phyloP scores from a whole-genome alignment of 2,329 filamentous ascomycete genomes.

The Exophiala oligosperma region DNA sequence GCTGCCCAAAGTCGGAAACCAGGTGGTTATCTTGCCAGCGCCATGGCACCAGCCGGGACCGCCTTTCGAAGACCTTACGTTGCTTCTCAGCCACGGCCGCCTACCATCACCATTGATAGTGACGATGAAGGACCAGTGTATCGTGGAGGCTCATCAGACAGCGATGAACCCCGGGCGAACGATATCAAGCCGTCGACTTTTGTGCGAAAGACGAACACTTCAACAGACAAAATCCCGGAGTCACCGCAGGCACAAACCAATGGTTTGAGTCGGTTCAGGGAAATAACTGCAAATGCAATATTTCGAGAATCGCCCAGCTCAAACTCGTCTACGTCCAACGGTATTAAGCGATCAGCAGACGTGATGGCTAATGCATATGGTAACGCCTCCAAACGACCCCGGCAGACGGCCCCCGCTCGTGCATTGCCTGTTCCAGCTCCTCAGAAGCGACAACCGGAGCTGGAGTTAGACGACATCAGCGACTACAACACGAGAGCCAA shows the following conservation, averaged over 20 bases:
- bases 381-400: constrained; percentile 41
- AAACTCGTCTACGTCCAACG: constrained; percentile 15
- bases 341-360: constrained; percentile 43
- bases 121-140: constrained; percentile 59
- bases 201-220: constrained; percentile 38
- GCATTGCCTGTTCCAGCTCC: constrained; percentile 41
- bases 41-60: constrained; percentile 76
- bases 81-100: constrained; percentile 41
- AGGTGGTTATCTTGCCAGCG: constrained; percentile 53
- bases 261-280: constrained; percentile 39
- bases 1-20: constrained; percentile 42
- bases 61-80: constrained; percentile 58
- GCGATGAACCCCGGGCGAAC: constrained; percentile 51
- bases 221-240: constrained; percentile 39
- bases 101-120: constrained; percentile 50
- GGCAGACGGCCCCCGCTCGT: constrained; percentile 45
- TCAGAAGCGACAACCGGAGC: constrained; percentile 30
- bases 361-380: constrained; percentile 45
- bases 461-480: constrained; percentile 50
- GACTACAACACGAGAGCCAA: constrained; percentile 53
- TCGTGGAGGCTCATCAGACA: constrained; percentile 65
- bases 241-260: constrained; percentile 38
- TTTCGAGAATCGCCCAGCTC: constrained; percentile 39
- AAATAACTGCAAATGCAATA: constrained; percentile 44
- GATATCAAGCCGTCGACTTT: constrained; percentile 60